phyloP scores from a whole-genome alignment of 768 basidiomycete species.

The Wakefieldia striispora region DNA sequence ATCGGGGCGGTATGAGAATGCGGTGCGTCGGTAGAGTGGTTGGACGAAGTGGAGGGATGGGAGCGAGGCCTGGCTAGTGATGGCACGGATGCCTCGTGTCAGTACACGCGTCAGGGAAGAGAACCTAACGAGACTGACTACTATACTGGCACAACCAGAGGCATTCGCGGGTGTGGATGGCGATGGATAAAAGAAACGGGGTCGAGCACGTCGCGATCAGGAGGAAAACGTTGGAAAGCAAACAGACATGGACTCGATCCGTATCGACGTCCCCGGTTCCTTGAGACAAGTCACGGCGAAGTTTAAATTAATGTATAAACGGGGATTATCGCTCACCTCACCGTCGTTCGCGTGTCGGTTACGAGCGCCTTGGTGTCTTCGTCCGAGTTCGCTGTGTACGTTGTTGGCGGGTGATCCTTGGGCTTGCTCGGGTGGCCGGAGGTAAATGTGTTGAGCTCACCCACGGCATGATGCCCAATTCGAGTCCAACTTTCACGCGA shows the following conservation, averaged over 20 bases:
- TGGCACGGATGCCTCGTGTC: constrained; percentile 54
- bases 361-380: no score
- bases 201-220: constrained; percentile 7
- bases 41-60: constrained; percentile 14
- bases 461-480: constrained; percentile 1
- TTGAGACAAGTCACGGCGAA: no score
- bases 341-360: no score
- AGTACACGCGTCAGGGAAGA: constrained; percentile 46
- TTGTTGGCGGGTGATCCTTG: no score
- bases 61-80: constrained; percentile 32
- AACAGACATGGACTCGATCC: background rate
- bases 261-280: no score
- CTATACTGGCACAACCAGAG: background rate
- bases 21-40: constrained; percentile 16
- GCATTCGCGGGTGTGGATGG: constrained; percentile 18
- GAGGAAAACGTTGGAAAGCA: no score
- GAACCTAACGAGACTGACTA: constrained; percentile 12
- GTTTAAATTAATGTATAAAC: no score
- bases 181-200: constrained; percentile 1
- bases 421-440: background rate
- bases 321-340: no score
- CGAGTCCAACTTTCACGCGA: constrained; percentile 9
- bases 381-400: no score
- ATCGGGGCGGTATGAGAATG: constrained; percentile 12
- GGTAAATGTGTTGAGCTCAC: background rate